Evolutionary conservation across 495 filamentous ascomycete species (phyloP), one percentile per base, ranked within the genome.

Genomic region (Penicillium ucsense): DNA sequence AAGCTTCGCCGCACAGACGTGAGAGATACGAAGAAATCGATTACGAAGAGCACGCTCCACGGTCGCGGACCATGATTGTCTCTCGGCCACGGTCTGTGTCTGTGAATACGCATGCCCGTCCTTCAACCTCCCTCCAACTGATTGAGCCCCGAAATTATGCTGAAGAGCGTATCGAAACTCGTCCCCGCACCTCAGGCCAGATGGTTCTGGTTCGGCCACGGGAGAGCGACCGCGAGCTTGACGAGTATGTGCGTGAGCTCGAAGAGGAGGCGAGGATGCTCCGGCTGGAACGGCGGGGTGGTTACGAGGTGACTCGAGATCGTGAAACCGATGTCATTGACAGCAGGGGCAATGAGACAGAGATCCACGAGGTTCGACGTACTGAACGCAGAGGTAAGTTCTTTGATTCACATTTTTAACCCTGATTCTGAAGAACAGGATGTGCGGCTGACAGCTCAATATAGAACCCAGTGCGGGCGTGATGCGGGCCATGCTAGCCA

Each of bases 301-400:
- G 62, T 9, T 63, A 64, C 38, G 66, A 71, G 10, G 57, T 67
- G 34, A 64, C 66, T 36, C 82, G 62, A 60, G 72, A 56, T 70
- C 79, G 71, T 56, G 61, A 71, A 8, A 65, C 60, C 9, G 60
- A 66, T 8, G 56, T 65, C 8, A 61, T 66, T 46, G 59, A 67
- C 9, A 68, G 73, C 29, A 66, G 68, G 31, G 78, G 79, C 11
- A 75, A 70, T 35, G 53, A 56, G 47, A 67, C 76, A 47, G 73
- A 79, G 44, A 62, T 80, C 8, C 56, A 84, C 20, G 77, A 87
- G 55, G 71, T 92, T 32, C 48, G 52, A 52, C 82, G 85, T 68
- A 85, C 81, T 72, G 86, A 94, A 61, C 82, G 82, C 67, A 88
- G 78, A 84, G 86, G 89, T 94, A 89, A 75, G 83, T 36, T 20